These are phyloP conservation scores for Pichia sp. DNA, from an alignment of 1,139 yeast genomes.

Conservation along the genomic window DNA sequence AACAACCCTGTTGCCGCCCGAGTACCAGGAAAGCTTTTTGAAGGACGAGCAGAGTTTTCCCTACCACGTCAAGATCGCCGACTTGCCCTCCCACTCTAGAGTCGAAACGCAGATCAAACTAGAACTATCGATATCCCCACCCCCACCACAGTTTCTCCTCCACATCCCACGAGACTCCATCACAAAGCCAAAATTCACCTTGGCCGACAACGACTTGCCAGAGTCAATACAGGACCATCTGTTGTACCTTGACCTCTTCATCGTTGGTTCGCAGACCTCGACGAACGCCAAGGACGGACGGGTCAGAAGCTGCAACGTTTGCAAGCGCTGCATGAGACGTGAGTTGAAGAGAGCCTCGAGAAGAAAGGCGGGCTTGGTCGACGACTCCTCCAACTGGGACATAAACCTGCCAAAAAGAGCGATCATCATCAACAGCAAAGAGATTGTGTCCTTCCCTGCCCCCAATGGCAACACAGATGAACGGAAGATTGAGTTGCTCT, in stretches of 20 bases:
- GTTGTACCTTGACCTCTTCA: constrained; percentile 63
- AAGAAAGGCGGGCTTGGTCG: constrained; percentile 63
- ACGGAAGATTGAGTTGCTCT: constrained; percentile 65
- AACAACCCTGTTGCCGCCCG: constrained; percentile 31
- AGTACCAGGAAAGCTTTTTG: constrained; percentile 30
- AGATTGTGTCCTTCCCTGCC: constrained; percentile 71
- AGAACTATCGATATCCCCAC: constrained; percentile 60
- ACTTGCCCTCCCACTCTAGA: constrained; percentile 74
- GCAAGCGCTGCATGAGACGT: constrained; percentile 82
- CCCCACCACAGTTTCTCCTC: constrained; percentile 65
- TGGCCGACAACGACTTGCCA: constrained; percentile 46
- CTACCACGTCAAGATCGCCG: constrained; percentile 53
- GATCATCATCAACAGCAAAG: constrained; percentile 85
- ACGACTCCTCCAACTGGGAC: constrained; percentile 74
- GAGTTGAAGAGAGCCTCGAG: constrained; percentile 92
- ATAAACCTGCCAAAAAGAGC: constrained; percentile 73
- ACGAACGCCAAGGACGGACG: constrained; percentile 16
- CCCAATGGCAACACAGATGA: constrained; percentile 40
- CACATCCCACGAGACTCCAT: constrained; percentile 85
- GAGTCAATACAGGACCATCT: constrained; percentile 48
- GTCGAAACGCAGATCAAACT: constrained; percentile 94
- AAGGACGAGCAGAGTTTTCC: constrained; percentile 43
- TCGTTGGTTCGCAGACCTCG: constrained; percentile 42
- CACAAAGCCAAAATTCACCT: constrained; percentile 77
- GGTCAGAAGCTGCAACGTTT: constrained; percentile 55